Percentiles rank a stretch among this genome's conserved stretches.
phyloP scores from a whole-genome alignment of 768 basidiomycete species.

The Boletales sp. region DNA sequence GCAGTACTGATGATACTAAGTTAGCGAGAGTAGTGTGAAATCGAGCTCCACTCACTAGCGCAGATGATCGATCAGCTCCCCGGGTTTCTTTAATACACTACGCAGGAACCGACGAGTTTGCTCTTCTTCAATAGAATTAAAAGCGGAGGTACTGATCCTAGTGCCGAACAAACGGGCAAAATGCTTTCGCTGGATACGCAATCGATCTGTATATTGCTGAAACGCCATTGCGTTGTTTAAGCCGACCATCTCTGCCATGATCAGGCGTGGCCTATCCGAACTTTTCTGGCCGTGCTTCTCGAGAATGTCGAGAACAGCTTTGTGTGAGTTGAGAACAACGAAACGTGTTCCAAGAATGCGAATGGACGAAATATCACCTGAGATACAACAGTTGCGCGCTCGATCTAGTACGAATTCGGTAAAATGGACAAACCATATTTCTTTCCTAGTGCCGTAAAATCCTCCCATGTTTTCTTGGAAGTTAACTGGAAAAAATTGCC shows the following conservation, averaged over 20 bases:
- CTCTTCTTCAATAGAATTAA: slow-evolving; percentile 17
- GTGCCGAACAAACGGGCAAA: slow-evolving; percentile 8
- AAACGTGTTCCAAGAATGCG: slow-evolving; percentile 43
- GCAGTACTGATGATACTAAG: slow-evolving; percentile 4
- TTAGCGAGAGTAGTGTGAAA: background rate
- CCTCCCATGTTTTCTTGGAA: slow-evolving; percentile 45
- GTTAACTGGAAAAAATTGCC: slow-evolving; percentile 57
- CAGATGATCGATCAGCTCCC: slow-evolving; percentile 15
- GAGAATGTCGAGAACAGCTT: slow-evolving; percentile 45
- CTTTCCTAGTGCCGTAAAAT: slow-evolving; percentile 50
- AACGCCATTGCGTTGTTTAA: slow-evolving; percentile 5
- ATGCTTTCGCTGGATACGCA: slow-evolving; percentile 14
- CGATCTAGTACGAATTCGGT: too few relatives aligned
- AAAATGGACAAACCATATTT: slow-evolving; percentile 40
- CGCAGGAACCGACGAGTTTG: slow-evolving; percentile 17
- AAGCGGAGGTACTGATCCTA: slow-evolving; percentile 4
- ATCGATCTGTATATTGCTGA: slow-evolving; percentile 1
- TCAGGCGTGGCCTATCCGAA: slow-evolving; percentile 28
- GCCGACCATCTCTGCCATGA: slow-evolving; percentile 22
- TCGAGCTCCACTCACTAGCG: slow-evolving; percentile 12
- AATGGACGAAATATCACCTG: slow-evolving; percentile 18
- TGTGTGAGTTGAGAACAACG: slow-evolving; percentile 46
- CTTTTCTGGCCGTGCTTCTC: slow-evolving; percentile 54
- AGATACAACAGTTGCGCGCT: background rate
- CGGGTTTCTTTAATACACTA: slow-evolving; percentile 16